Base-by-base conservation (phyloP, 164 flowering plant species). In the Stephania yunnanensis region DNA sequence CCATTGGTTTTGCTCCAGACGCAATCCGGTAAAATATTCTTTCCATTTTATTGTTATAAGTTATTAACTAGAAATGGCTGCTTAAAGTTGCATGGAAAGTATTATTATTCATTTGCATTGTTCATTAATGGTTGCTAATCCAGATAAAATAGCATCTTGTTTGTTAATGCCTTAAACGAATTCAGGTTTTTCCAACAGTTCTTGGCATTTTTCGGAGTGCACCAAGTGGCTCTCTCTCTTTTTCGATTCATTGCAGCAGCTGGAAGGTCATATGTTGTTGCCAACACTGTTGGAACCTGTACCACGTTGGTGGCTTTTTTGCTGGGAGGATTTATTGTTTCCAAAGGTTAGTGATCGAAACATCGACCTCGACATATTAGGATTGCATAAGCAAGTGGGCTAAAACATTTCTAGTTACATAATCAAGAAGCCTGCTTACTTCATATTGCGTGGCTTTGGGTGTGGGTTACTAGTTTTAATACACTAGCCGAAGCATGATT, bases 301-400 rank as follows among this genome's bases (percentile, higher is more conserved):
- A 76, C 84, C 48, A 74, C 87, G 78, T 77, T 89, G 9, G 5
- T 85, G 72, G 83, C 87, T 46, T 89, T 88, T 79, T 84, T 87
- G 44, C 86, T 89, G 29, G 91, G 93, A 78, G 93, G 93, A 29
- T 89, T 89, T 72, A 86, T 89, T 22, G 73, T 89, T 64, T 78
- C 91, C 63, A 89, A 84, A 86, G 84, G 93, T 89, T 19, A 80
- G 84, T 8, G 45, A 11, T 36, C 10, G 0, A 22, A 44, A 29
- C 15, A 78, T 46, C 69, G n/a, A 12, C 63, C 15, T 7, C 4
- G 42, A 36, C 42, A 36, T 36, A 25, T 25, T 25, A 25, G 25
- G 25, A 25, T 25, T 25, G 25, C 25, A 25, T 25, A 25, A 36
- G 42, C 42, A 36, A 36, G 42, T 36, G 42, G 42, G 42, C 42